Conservation (phyloP, 2,329 filamentous ascomycete genomes). For the Claviceps sp. region DNA sequence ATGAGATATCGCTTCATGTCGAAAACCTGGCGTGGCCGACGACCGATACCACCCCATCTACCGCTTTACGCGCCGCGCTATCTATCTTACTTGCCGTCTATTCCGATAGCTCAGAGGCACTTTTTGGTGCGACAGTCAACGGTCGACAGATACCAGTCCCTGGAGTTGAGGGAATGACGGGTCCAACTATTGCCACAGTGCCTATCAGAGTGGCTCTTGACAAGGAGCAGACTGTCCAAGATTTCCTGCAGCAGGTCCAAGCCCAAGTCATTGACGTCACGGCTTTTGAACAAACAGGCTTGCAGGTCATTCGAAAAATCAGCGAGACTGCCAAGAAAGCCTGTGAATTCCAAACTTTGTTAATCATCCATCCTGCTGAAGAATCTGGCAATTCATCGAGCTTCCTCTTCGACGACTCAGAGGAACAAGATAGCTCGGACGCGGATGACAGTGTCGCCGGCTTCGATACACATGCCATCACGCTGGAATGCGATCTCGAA, state of each 20-base stretch:
- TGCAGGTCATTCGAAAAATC: constrained; percentile 1
- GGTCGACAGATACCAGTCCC: constrained; percentile 13
- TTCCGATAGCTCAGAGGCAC: constrained; percentile 18
- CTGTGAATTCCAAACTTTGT: constrained; percentile 4
- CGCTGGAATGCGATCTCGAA: constrained; percentile 1
- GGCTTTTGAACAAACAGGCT: constrained; percentile 3
- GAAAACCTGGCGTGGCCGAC: constrained; percentile 11
- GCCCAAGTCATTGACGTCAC: constrained; percentile 2
- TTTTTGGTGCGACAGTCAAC: constrained; percentile 13
- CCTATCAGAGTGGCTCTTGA: constrained; percentile 14
- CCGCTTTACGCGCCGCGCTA: constrained; percentile 11
- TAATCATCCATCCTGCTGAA: constrained; percentile 9
- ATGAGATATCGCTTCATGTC: constrained; percentile 24
- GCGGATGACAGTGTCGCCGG: background rate
- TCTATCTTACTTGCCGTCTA: constrained; percentile 21
- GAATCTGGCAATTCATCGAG: background rate
- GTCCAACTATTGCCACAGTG: constrained; percentile 16
- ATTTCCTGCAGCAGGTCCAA: constrained; percentile 26
- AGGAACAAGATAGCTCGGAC: background rate
- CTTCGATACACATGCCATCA: constrained; percentile 3
- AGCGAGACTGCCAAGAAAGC: background rate
- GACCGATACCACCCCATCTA: constrained; percentile 7
- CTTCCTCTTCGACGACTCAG: background rate
- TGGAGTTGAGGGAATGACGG: constrained; percentile 14
- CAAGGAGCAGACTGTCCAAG: constrained; percentile 16